Evolutionary conservation across 805 yeast species (phyloP).

Genomic region (Teunomyces funiuensis): DNA sequence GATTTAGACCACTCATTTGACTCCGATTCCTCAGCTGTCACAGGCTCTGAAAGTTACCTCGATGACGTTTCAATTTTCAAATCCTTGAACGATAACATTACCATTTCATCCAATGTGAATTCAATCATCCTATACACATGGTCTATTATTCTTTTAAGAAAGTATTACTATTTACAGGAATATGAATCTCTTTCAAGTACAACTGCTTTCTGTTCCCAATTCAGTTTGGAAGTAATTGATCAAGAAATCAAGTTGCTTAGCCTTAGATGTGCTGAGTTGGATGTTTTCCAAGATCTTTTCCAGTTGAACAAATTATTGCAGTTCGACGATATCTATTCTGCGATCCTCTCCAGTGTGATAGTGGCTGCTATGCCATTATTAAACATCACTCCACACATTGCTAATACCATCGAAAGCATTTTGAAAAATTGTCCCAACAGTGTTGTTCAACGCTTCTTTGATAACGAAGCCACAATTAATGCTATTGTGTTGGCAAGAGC

Average conservation of each 20-base stretch:
- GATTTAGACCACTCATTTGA: conserved; percentile 56
- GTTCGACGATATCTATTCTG: conserved; percentile 52
- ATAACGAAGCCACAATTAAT: conserved; percentile 42
- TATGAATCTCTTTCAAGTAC: conserved; percentile 20
- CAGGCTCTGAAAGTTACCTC: conserved; percentile 5
- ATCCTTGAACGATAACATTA: conserved; percentile 40
- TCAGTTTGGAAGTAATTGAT: conserved; percentile 14
- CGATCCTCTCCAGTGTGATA: conserved; percentile 47
- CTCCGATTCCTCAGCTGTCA: conserved; percentile 29
- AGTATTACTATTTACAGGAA: conserved; percentile 46
- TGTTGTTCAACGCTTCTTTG: conserved; percentile 46
- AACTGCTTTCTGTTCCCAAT: conserved; percentile 3
- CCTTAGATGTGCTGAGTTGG: conserved; percentile 34
- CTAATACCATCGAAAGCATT: conserved; percentile 42
- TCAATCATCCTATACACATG: conserved; percentile 62
- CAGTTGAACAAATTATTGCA: conserved; percentile 42
- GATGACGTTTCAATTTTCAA: conserved; percentile 36
- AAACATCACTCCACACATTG: conserved; percentile 44
- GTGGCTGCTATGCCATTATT: conserved; percentile 50
- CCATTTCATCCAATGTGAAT: conserved; percentile 35
- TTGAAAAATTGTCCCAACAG: conserved; percentile 46
- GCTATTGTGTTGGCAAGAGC: conserved; percentile 58
- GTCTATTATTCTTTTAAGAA: conserved; percentile 60
- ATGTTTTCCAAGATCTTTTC: conserved; percentile 47
- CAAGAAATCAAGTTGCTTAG: conserved; percentile 35